A percentile compares a stretch with the other conserved stretches of the same genome.
Evolutionary conservation across 2,329 filamentous ascomycete genomes (phyloP).

Genomic region (Talaromyces sp.): DNA sequence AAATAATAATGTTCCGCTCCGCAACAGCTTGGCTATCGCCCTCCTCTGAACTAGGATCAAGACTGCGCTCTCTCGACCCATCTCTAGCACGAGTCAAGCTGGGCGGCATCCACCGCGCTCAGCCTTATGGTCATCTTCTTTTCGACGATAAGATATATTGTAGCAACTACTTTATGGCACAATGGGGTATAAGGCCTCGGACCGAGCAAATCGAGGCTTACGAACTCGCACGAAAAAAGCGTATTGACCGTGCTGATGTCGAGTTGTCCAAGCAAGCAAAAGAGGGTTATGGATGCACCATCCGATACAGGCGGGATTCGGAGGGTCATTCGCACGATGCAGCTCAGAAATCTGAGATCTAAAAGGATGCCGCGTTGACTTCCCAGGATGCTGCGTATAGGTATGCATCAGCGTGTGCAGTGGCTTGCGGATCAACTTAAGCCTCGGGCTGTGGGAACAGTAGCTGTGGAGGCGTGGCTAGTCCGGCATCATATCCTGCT

Average conservation of each 20-base stretch:
- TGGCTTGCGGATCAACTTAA: not conserved
- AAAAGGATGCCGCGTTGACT: not conserved
- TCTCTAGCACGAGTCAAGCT: conserved; percentile 34
- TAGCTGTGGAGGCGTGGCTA: not conserved
- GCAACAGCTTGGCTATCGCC: conserved; percentile 37
- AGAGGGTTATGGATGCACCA: not conserved
- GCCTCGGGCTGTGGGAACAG: not conserved
- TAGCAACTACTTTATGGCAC: not conserved
- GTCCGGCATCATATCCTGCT: not conserved
- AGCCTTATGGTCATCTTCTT: conserved; percentile 38
- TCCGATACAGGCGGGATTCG: too few species aligned
- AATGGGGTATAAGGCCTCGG: not conserved
- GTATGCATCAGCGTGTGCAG: not conserved
- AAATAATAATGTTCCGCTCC: conserved; percentile 26
- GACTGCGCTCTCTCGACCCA: conserved; percentile 8
- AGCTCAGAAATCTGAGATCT: not conserved
- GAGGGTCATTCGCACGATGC: not conserved
- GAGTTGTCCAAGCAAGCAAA: not conserved
- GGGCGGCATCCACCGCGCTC: conserved; percentile 44
- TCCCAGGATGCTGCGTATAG: not conserved
- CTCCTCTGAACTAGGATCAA: not conserved
- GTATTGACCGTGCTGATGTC: not conserved
- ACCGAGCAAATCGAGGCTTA: not conserved
- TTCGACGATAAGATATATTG: not conserved
- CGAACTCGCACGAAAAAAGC: not conserved